Evolutionary conservation across 441 rosid genomes (phyloP), one percentile per base, ranked within the genome.

Genomic region (Erodium moschatum): DNA sequence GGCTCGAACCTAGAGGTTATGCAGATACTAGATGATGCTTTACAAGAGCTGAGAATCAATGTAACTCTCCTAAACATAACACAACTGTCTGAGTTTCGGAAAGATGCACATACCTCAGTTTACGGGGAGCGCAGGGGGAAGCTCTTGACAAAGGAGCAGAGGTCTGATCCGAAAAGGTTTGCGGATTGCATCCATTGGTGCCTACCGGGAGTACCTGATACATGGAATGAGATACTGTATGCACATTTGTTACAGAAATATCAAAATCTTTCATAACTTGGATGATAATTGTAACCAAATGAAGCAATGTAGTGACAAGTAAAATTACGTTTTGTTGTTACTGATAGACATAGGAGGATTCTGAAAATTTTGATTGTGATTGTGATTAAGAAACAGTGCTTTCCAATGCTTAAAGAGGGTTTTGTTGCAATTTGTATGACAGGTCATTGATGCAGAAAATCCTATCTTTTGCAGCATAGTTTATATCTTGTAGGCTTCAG

Each of bases 121-220:
- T 94, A 84, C 8, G 90, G 93, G 1, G 96, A 87, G 72, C 76
- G 88, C 19, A 88, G 86, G 75, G 97, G 93, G 18, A 89, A 86
- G 77, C 90, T 94, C 38, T 78, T 94, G 78, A 86, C 87, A 9
- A 83, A 86, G 75, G 87, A 85, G 69, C 85, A 92, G 65, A 83
- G 85, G 81, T 79, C 87, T 31, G 78, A 93, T 73, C 93, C 96
- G 0, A 86, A 83, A 73, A 75, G 50, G 12, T 85, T 86, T 76
- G 92, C 93, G 0, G 97, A 94, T 72, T 91, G 99, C 83, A 88
- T 89, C 62, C 99, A 91, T 20, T 94, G 99, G 97, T 89, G 97
- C 76, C 84, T 94, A 76, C 94, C 97, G 2, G 97, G 97, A 68
- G 86, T 91, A 67, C 97, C 94, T 67, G 97, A 94, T 78, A 79